These are phyloP conservation scores for Xylaria scruposa DNA, from an alignment of 495 filamentous ascomycete species.

Conservation along the genomic window DNA sequence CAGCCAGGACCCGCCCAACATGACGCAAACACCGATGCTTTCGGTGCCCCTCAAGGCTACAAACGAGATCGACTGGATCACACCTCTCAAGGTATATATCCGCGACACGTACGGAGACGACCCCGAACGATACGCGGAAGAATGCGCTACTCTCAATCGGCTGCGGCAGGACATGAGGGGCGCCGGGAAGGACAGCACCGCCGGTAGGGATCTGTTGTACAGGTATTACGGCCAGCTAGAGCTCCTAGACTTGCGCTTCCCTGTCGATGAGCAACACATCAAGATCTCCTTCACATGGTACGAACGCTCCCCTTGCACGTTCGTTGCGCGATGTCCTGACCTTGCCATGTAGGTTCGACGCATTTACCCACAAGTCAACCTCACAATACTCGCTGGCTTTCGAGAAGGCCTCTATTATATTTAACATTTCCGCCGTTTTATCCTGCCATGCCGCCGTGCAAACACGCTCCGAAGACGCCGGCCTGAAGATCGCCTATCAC, in stretches of 20 bases:
- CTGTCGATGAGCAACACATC: constrained; percentile 97
- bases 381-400: constrained; percentile 96
- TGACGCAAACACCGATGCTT: constrained; percentile 89
- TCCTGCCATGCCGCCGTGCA: constrained; percentile 96
- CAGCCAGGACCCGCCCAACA: constrained; percentile 47
- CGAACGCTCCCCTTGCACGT: constrained; percentile 27
- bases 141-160: constrained; percentile 95
- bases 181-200: constrained; percentile 94
- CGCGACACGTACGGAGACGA: constrained; percentile 93
- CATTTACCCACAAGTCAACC: constrained; percentile 95
- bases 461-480: constrained; percentile 86
- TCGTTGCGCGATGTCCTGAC: constrained; percentile 32
- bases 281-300: constrained; percentile 99
- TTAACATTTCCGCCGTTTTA: constrained; percentile 97
- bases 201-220: constrained; percentile 91
- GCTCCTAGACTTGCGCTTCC: constrained; percentile 91
- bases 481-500: constrained; percentile 95
- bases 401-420: constrained; percentile 98
- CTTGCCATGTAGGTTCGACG: constrained; percentile 78
- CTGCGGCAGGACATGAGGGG: constrained; percentile 98
- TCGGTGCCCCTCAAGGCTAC: constrained; percentile 95
- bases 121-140: constrained; percentile 90
- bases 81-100: constrained; percentile 92
- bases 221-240: constrained; percentile 98
- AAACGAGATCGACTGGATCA: constrained; percentile 98